Conservation (phyloP, 192 early-diverging fungal species). For the Gigaspora rosea region DNA sequence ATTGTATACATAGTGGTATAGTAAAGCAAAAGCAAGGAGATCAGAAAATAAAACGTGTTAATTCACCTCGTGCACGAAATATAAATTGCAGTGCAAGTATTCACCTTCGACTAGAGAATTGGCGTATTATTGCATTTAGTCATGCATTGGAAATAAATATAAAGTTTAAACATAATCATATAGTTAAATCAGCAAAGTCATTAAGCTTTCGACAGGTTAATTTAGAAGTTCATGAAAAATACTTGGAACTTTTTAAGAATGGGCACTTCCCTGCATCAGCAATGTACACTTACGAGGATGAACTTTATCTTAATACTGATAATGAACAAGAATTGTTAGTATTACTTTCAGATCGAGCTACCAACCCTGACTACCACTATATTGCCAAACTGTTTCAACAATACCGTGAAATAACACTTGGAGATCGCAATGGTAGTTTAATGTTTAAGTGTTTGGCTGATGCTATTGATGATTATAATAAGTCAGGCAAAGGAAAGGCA, state of each 20-base stretch:
- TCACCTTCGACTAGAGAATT: not conserved
- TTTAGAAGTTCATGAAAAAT: not conserved
- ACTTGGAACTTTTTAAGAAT: constrained; percentile 6
- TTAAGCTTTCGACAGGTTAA: not conserved
- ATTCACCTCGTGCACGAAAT: not conserved
- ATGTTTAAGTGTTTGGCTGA: not conserved
- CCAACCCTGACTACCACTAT: too few relatives aligned
- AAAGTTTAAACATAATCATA: not conserved
- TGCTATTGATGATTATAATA: not conserved
- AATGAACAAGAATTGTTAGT: too few relatives aligned
- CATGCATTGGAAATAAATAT: constrained; percentile 3
- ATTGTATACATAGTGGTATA: constrained; percentile 12
- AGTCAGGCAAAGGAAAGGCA: not conserved
- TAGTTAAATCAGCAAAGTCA: not conserved
- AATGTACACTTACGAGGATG: not conserved
- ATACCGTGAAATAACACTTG: too few relatives aligned
- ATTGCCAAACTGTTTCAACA: too few relatives aligned
- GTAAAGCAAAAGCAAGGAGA: constrained; percentile 1
- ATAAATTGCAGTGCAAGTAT: not conserved
- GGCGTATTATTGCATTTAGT: not conserved
- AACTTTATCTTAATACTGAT: too few relatives aligned
- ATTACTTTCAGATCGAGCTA: too few relatives aligned
- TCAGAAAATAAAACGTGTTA: not conserved
- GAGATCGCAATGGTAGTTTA: not conserved
- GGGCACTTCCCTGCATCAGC: not conserved